Percentiles rank a stretch among this genome's conserved stretches.
phyloP scores from a whole-genome alignment of 768 basidiomycete species.

The Serendipita vermifera region DNA sequence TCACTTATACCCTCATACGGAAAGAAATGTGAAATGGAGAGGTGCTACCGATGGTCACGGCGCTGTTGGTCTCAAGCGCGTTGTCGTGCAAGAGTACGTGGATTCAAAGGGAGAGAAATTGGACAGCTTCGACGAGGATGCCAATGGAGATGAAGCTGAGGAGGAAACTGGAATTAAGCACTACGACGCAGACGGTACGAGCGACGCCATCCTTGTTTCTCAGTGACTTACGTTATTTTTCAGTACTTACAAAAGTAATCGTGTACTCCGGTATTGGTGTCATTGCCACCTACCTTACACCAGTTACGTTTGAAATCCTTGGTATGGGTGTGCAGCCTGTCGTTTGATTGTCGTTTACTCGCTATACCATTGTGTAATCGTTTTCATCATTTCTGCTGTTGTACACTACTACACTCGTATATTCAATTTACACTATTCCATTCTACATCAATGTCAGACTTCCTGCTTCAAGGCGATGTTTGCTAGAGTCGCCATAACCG shows the following conservation, averaged over 20 bases:
- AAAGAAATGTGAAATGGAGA: constrained; percentile 10
- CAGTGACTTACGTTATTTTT: constrained; percentile 9
- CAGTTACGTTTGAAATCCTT: constrained; percentile 51
- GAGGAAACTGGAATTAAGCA: constrained; percentile 34
- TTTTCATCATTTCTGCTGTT: too few relatives aligned
- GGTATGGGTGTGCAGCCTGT: constrained; percentile 24
- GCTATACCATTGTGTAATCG: too few relatives aligned
- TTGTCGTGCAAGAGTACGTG: constrained; percentile 15
- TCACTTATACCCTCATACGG: not conserved
- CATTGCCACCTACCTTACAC: constrained; percentile 47
- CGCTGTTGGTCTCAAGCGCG: not conserved
- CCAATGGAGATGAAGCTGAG: constrained; percentile 13
- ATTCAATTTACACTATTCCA: too few relatives aligned
- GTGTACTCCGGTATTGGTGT: constrained; percentile 82
- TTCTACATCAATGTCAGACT: too few relatives aligned
- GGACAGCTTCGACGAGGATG: constrained; percentile 9
- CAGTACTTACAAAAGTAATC: constrained; percentile 79
- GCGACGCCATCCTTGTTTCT: not conserved
- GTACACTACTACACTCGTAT: too few relatives aligned
- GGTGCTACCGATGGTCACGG: constrained; percentile 1
- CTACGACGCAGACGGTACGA: constrained; percentile 75
- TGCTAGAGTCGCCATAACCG: too few relatives aligned
- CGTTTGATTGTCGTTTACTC: too few relatives aligned
- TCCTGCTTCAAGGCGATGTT: too few relatives aligned
- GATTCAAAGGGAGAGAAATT: constrained; percentile 20